Percentiles rank a stretch among this genome's conserved stretches.
Conservation (phyloP, 352 stramenopile species). For the Globisporangium canariense region DNA sequence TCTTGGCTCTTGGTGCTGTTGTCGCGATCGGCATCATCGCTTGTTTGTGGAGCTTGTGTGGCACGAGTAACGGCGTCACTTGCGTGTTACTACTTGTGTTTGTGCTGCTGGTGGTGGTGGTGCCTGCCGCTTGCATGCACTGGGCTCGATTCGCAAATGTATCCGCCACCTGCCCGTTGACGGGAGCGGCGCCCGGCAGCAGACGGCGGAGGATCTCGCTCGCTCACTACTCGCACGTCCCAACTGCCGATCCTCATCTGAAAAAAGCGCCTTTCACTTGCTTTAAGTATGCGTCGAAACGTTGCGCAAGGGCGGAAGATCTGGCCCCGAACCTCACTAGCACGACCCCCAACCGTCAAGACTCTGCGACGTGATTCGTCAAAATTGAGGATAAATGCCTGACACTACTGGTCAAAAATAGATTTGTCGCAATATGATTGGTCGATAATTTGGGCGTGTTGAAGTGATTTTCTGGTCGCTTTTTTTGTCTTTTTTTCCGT, state of each 20-base stretch:
- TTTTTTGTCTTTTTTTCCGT: slow-evolving; percentile 7
- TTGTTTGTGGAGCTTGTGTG: neutral
- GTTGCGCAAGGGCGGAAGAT: slow-evolving; percentile 36
- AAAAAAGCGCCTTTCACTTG: slow-evolving; percentile 25
- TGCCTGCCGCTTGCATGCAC: slow-evolving; percentile 3
- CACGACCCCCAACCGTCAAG: slow-evolving; percentile 6
- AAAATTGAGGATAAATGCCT: neutral
- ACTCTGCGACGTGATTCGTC: neutral
- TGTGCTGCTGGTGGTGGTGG: neutral
- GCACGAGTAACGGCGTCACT: slow-evolving; percentile 5
- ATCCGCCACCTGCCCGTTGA: slow-evolving; percentile 26
- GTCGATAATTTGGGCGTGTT: neutral
- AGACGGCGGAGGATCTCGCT: neutral
- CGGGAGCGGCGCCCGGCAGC: neutral
- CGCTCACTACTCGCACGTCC: slow-evolving; percentile 1
- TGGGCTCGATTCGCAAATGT: slow-evolving; percentile 15
- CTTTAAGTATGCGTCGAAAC: slow-evolving; percentile 37
- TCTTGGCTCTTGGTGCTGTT: neutral
- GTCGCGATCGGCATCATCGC: neutral
- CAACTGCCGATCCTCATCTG: slow-evolving; percentile 42
- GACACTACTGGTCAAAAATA: slow-evolving; percentile 5
- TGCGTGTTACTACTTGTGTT: neutral
- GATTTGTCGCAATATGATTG: neutral
- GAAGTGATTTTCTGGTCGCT: neutral
- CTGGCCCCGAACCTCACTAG: slow-evolving; percentile 24